phyloP scores from a whole-genome alignment of 768 basidiomycete genomes.

The Exsudoporus frostii region DNA sequence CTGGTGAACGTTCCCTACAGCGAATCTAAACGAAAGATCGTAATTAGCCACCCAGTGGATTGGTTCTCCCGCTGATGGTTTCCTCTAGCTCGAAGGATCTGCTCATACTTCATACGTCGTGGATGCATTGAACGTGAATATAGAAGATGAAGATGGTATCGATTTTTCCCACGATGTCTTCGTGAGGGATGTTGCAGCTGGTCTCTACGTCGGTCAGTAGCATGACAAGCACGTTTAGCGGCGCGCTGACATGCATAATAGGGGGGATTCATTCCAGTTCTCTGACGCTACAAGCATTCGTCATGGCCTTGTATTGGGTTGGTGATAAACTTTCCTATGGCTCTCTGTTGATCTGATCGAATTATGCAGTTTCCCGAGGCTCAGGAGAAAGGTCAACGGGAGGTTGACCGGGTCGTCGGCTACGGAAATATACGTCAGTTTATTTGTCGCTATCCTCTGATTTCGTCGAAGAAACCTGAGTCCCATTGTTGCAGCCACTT shows the following conservation, averaged over 20 bases:
- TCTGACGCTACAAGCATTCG: background rate
- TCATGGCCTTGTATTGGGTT: slow-evolving; percentile 2
- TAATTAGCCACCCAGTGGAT: background rate
- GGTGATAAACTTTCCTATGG: background rate
- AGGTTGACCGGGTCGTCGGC: background rate
- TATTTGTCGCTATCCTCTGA: background rate
- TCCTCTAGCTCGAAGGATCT: background rate
- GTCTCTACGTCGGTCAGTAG: background rate
- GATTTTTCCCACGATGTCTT: background rate
- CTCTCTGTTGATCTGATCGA: background rate
- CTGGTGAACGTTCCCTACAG: slow-evolving; percentile 3
- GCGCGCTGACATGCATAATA: background rate
- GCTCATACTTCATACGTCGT: slow-evolving; percentile 1
- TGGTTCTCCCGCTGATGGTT: background rate
- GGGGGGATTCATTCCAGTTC: slow-evolving; percentile 3
- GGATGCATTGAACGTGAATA: background rate
- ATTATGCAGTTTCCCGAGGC: slow-evolving; percentile 1
- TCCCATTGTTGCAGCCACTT: background rate
- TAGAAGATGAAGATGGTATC: background rate
- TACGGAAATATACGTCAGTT: slow-evolving; percentile 5
- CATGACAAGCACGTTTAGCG: background rate
- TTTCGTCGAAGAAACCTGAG: background rate
- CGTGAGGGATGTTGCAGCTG: slow-evolving; percentile 3
- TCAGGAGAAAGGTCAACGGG: slow-evolving; percentile 1
- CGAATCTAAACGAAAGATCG: slow-evolving; percentile 1